Conservation (phyloP, 2,329 filamentous ascomycete genomes). For the Penicillium sp. region DNA sequence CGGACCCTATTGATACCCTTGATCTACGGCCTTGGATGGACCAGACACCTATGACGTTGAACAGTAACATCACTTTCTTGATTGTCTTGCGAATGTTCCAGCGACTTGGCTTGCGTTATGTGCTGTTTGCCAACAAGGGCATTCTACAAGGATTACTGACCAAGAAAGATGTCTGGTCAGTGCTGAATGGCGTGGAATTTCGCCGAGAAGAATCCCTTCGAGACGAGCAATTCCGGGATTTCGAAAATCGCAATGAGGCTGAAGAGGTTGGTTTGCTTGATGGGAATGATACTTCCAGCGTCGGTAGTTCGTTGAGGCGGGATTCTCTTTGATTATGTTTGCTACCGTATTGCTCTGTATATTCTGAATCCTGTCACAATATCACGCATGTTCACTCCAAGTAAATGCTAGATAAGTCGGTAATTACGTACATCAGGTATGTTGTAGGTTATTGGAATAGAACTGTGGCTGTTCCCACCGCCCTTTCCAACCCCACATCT, state of each 20-base stretch:
- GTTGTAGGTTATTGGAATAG: not conserved
- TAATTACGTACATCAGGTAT: too few species aligned
- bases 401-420: not conserved
- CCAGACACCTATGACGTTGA: slow-evolving; percentile 90
- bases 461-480: not conserved
- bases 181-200: slow-evolving; percentile 74
- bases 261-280: slow-evolving; percentile 40
- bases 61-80: slow-evolving; percentile 70
- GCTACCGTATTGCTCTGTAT: not conserved
- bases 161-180: slow-evolving; percentile 96
- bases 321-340: slow-evolving; percentile 27
- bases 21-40: slow-evolving; percentile 98
- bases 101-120: slow-evolving; percentile 85
- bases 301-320: slow-evolving; percentile 31
- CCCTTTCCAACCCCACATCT: not conserved
- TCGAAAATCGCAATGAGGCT: slow-evolving; percentile 24
- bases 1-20: slow-evolving; percentile 72
- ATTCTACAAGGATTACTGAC: slow-evolving; percentile 81
- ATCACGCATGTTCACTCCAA: not conserved
- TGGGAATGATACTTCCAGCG: slow-evolving; percentile 30
- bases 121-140: slow-evolving; percentile 81
- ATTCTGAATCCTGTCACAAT: not conserved
- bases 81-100: slow-evolving; percentile 93
- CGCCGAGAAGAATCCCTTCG: slow-evolving; percentile 30
- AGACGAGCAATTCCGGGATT: slow-evolving; percentile 26